phyloP scores from a whole-genome alignment of 306 rosid genomes.

The Cucumis melo region DNA sequence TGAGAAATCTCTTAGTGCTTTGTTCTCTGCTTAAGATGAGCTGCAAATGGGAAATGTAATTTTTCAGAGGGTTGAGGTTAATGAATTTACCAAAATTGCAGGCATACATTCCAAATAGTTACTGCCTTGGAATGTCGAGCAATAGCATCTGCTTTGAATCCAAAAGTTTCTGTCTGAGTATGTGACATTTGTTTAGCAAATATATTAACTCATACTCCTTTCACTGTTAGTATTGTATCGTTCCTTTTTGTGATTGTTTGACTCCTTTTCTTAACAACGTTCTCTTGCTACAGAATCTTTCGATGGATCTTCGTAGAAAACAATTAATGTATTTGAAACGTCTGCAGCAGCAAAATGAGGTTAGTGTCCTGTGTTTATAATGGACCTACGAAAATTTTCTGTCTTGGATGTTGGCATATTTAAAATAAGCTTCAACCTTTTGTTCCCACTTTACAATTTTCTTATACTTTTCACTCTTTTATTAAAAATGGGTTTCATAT shows the following conservation, averaged over 20 bases:
- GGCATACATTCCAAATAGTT: neutral
- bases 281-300: conserved; percentile 67
- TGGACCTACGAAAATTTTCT: no score
- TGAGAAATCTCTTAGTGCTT: neutral
- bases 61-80: neutral
- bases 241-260: conserved; percentile 10
- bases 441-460: neutral
- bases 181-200: neutral
- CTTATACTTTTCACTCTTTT: neutral
- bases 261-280: conserved; percentile 53
- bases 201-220: neutral
- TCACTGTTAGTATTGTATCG: conserved; percentile 6
- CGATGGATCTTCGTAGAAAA: conserved; percentile 57
- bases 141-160: neutral
- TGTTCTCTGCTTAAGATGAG: no score
- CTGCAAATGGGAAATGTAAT: neutral
- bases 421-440: no score
- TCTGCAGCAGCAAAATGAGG: conserved; percentile 69
- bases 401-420: no score
- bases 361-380: conserved; percentile 5
- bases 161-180: neutral
- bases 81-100: neutral
- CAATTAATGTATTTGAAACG: conserved; percentile 60
- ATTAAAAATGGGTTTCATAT: neutral
- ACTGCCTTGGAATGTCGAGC: neutral